Conservation (phyloP, 1,284 basidiomycete species). For the Irpex rosettiformis region DNA sequence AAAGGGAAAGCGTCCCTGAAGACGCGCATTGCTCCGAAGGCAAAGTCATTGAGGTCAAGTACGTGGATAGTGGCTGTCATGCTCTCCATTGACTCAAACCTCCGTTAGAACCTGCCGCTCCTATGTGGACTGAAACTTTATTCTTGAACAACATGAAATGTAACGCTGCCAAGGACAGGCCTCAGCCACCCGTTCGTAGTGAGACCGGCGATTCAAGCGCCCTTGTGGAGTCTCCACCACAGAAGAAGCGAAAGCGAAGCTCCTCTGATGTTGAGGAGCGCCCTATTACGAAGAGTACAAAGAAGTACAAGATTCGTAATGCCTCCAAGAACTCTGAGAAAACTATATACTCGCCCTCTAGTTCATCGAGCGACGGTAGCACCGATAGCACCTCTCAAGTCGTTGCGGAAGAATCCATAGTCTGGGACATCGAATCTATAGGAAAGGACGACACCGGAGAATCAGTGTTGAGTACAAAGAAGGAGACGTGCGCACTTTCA, state of each 20-base stretch:
- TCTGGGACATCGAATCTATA: constrained; percentile 62
- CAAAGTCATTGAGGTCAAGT: constrained; percentile 4
- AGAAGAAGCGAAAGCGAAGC: background rate
- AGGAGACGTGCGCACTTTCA: background rate
- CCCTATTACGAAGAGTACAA: background rate
- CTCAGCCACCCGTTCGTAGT: background rate
- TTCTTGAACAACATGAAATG: background rate
- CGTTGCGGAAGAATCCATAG: constrained; percentile 37
- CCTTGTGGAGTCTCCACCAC: background rate
- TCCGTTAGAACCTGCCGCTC: background rate
- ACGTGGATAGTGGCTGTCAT: constrained; percentile 8
- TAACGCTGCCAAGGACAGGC: background rate
- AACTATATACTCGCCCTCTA: background rate
- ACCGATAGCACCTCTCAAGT: background rate
- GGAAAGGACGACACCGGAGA: constrained; percentile 25
- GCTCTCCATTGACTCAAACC: background rate
- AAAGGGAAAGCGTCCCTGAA: constrained; percentile 67
- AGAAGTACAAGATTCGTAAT: constrained; percentile 9
- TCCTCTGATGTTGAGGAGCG: background rate
- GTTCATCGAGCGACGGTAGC: background rate
- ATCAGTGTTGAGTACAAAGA: background rate
- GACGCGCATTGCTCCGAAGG: constrained; percentile 22
- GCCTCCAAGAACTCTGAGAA: background rate
- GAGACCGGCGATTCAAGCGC: background rate
- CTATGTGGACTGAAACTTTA: constrained; percentile 1